Base-by-base conservation (phyloP, 805 yeast species). In the Yarrowia yakushimensis region DNA sequence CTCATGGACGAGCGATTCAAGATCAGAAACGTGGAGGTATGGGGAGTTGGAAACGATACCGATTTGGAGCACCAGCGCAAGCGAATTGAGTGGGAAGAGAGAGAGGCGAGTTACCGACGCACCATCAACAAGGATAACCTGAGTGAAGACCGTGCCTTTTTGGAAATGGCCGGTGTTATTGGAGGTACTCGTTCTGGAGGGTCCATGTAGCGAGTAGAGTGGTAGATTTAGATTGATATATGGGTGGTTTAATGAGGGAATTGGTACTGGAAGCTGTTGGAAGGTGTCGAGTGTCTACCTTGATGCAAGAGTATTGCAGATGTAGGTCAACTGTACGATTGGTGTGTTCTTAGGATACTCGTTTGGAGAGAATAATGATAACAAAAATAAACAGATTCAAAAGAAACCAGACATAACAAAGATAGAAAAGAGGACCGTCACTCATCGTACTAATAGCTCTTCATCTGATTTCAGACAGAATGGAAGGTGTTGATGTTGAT, bases 31-130 rank as follows among this genome's bases (percentile, higher is more conserved):
- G 75, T 92, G 25, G 97, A 92, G 70, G 96, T 91, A 0, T 88
- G 94, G 92, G 98, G 98, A 0, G 82, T 90, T 63, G 98, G 97
- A 0, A 84, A 89, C 8, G 84, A 82, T 10, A 83, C 85, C 64
- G 96, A 90, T 67, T 75, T 91, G 50, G 86, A 81, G 30, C 92
- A 87, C 65, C 97, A 92, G 73, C 77, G 80, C 48, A 83, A 82
- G 68, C 81, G 82, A 64, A 88, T 96, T 94, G 91, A 86, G 68
- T 91, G 97, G 97, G 97, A 93, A 70, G 87, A 86, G 69, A 78
- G 84, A 54, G 97, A 90, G 71, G 96, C 96, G 0, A 81, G 84
- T 67, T 85, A 90, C 36, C 78, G 97, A 60, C 87, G 86, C 68
- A 79, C 82, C 28, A 81, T 91, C 2, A 90, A 91, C 69, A 67